Conservation (phyloP, 2,329 filamentous ascomycete genomes). For the Arthroderma sp. region DNA sequence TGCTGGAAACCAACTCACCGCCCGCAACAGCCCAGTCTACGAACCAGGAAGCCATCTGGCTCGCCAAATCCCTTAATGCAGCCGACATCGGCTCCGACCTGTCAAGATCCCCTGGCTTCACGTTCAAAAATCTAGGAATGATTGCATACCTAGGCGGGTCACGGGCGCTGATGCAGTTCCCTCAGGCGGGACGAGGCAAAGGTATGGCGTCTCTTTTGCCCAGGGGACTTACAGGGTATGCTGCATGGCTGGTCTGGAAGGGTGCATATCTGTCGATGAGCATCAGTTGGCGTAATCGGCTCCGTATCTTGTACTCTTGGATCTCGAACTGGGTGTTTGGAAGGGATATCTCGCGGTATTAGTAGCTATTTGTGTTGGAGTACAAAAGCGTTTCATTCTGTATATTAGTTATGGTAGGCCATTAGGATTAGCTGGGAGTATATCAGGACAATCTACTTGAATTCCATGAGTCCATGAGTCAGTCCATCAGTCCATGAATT, state of each 20-base stretch:
- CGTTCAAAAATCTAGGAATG: slow-evolving; percentile 46
- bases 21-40: slow-evolving; percentile 50
- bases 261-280: slow-evolving; percentile 37
- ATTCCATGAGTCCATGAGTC: no score
- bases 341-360: slow-evolving; percentile 35
- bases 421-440: no score
- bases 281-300: slow-evolving; percentile 36
- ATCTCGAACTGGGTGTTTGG: slow-evolving; percentile 33
- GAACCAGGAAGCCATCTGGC: slow-evolving; percentile 47
- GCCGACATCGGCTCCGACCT: slow-evolving; percentile 24
- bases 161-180: slow-evolving; percentile 45
- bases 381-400: neutral
- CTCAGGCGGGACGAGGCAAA: slow-evolving; percentile 17
- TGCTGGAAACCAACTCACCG: slow-evolving; percentile 39
- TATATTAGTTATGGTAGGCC: neutral
- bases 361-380: slow-evolving; percentile 13
- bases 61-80: slow-evolving; percentile 44
- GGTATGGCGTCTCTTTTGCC: slow-evolving; percentile 22
- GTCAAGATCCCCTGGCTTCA: slow-evolving; percentile 31
- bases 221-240: slow-evolving; percentile 28
- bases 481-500: no score
- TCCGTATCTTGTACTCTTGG: slow-evolving; percentile 33
- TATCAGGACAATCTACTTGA: no score
- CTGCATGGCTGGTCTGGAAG: slow-evolving; percentile 35
- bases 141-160: slow-evolving; percentile 49